Conservation (phyloP, 75 land plant species). For the Pinus taeda region DNA sequence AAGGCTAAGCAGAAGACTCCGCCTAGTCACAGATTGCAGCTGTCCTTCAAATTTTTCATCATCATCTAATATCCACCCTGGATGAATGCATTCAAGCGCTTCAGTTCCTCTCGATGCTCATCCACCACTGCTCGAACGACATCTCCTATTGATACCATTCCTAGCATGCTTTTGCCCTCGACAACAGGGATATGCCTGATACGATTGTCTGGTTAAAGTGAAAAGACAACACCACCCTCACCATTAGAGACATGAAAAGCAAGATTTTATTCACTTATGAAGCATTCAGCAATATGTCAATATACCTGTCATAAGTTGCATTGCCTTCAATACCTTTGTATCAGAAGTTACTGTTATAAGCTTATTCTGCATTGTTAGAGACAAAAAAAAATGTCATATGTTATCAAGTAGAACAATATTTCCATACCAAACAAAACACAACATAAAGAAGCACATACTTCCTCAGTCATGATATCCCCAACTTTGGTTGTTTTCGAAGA, state of each 20-base stretch:
- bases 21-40: no score
- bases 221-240: constrained; percentile 4
- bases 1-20: no score
- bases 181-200: constrained; percentile 98
- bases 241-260: neutral
- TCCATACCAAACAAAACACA: neutral
- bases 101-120: constrained; percentile 91
- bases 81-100: constrained; percentile 88
- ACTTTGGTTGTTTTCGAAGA: constrained; percentile 98
- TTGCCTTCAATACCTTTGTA: constrained; percentile 87
- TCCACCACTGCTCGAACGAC: constrained; percentile 96
- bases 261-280: neutral
- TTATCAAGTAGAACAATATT: neutral
- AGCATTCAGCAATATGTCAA: neutral
- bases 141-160: constrained; percentile 98
- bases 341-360: constrained; percentile 93
- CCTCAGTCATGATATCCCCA: constrained; percentile 99
- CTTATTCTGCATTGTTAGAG: constrained; percentile 67
- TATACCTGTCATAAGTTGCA: constrained; percentile 99
- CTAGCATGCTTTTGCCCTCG: constrained; percentile 72
- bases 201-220: constrained; percentile 66
- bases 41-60: neutral
- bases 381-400: neutral
- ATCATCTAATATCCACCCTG: constrained; percentile 85
- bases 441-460: constrained; percentile 41